Evolutionary conservation across 352 stramenopile species (phyloP), one percentile per base, ranked within the genome.

Genomic region (Globisporangium spinosum): DNA sequence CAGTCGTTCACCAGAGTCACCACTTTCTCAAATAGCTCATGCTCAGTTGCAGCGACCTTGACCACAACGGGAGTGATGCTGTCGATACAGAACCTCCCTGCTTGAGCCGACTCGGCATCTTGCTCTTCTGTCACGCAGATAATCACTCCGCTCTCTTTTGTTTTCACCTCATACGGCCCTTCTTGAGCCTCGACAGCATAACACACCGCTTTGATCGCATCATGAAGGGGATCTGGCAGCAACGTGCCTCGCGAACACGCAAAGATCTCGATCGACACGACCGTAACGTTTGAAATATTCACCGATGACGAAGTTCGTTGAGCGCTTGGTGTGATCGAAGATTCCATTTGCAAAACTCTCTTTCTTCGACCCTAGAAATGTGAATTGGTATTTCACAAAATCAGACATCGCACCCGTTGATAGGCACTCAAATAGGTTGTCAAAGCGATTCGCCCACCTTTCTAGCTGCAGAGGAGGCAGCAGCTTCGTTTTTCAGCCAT

Each of bases 251-350:
- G 74, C 1, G 85, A 90, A 43, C 68, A 67, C 0, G 81, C 80
- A 70, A 89, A 87, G 9, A 94, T 65, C 62, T 97, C 89, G 29
- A 97, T 66, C 8, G 87, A 94, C 22, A 97, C 55, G 27, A 92
- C 71, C 2, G 89, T 96, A 13, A 97, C 60, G 67, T 94, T 95
- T 3, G 85, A 90, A 25, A 78, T 70, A 20, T 77, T 73, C 0
- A 75, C 64, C 25, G 66, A 73, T 0, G 74, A 74, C 1, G 56
- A 27, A 15, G 71, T 54, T 29, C 65, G 58, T 47, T 61, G 68
- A 7, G 47, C 45, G 23, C 43, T 69, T 25, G 53, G 43, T 4
- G 62, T 53, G 20, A 32, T 57, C 29, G 38, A 70, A 47, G 45
- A 32, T 12, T 58, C 38, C 10, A 6, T 22, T 10, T 56, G 63